Percentiles rank a stretch among this genome's conserved stretches.
These are phyloP conservation scores for Globisporangium paroecandrum DNA, from an alignment of 352 stramenopile species.

Conservation along the genomic window DNA sequence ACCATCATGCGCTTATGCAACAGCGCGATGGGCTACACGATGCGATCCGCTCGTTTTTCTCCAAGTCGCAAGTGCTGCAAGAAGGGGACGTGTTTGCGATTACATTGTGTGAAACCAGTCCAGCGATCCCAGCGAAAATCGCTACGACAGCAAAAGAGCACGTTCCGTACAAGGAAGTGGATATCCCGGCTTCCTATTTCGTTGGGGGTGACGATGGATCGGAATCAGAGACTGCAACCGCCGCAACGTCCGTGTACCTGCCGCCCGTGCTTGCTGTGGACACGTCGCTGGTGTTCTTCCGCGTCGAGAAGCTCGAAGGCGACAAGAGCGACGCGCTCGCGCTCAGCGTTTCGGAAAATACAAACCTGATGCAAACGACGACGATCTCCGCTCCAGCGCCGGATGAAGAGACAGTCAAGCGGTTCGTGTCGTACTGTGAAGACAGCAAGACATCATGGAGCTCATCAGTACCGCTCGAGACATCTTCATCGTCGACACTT, in stretches of 20 bases:
- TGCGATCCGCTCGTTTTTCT: conserved; percentile 61
- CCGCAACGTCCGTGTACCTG: conserved; percentile 22
- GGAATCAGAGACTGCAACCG: background rate
- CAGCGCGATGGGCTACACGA: conserved; percentile 53
- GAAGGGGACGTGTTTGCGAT: conserved; percentile 67
- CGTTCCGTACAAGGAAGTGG: conserved; percentile 38
- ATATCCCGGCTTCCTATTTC: conserved; percentile 36
- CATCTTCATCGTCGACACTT: conserved; percentile 13
- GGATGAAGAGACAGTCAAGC: conserved; percentile 52
- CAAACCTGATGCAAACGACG: conserved; percentile 63
- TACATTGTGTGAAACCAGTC: conserved; percentile 40
- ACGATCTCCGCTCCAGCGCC: conserved; percentile 45
- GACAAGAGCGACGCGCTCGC: conserved; percentile 29
- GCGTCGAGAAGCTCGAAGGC: conserved; percentile 53
- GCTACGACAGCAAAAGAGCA: conserved; percentile 20
- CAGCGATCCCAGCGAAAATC: conserved; percentile 23
- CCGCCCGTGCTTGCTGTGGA: conserved; percentile 53
- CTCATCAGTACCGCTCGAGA: conserved; percentile 18
- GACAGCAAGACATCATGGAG: conserved; percentile 1
- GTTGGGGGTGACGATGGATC: background rate
- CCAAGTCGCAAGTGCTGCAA: conserved; percentile 57
- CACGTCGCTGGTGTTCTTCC: conserved; percentile 73
- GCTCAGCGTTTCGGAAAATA: conserved; percentile 53
- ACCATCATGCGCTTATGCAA: conserved; percentile 50
- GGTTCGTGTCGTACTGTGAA: conserved; percentile 36